phyloP scores from a whole-genome alignment of 2,329 filamentous ascomycete species.

The Chalaropsis thielavioides region DNA sequence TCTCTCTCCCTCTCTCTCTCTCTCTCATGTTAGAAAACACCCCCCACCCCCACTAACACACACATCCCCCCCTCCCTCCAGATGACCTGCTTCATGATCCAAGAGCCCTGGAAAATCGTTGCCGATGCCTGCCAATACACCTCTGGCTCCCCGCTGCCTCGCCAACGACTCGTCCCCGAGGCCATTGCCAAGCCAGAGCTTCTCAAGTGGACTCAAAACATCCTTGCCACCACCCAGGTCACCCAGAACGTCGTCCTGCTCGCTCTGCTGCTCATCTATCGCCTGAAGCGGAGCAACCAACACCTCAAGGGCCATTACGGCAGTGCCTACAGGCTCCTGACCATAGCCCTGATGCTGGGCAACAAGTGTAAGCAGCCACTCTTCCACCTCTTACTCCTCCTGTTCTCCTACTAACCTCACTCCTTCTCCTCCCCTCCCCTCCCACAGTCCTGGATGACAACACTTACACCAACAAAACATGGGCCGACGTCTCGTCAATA shows the following conservation, averaged over 20 bases:
- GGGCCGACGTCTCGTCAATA: slow-evolving; percentile 94
- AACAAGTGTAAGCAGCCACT: slow-evolving; percentile 63
- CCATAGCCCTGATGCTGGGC: slow-evolving; percentile 90
- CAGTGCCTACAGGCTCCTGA: slow-evolving; percentile 84
- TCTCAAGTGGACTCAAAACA: slow-evolving; percentile 75
- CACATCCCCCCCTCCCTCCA: slow-evolving; percentile 25
- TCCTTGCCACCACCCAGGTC: slow-evolving; percentile 87
- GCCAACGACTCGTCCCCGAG: slow-evolving; percentile 48
- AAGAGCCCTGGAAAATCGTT: slow-evolving; percentile 72
- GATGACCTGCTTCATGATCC: slow-evolving; percentile 97
- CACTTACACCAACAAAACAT: slow-evolving; percentile 98
- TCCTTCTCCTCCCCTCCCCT: too few relatives aligned
- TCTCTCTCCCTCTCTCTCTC: neutral
- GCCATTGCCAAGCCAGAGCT: slow-evolving; percentile 43
- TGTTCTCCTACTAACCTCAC: neutral
- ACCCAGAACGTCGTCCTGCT: slow-evolving; percentile 89
- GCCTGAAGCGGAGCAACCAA: slow-evolving; percentile 80
- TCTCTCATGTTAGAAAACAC: neutral
- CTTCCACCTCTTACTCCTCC: slow-evolving; percentile 4
- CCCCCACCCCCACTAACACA: neutral
- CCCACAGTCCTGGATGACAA: slow-evolving; percentile 77
- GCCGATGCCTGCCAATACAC: slow-evolving; percentile 54
- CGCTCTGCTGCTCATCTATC: slow-evolving; percentile 82
- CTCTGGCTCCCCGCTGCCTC: slow-evolving; percentile 17
- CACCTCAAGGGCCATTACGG: slow-evolving; percentile 79